These are phyloP conservation scores for Trichoderma brevicompactum DNA, from an alignment of 2,329 filamentous ascomycete genomes.

Conservation along the genomic window DNA sequence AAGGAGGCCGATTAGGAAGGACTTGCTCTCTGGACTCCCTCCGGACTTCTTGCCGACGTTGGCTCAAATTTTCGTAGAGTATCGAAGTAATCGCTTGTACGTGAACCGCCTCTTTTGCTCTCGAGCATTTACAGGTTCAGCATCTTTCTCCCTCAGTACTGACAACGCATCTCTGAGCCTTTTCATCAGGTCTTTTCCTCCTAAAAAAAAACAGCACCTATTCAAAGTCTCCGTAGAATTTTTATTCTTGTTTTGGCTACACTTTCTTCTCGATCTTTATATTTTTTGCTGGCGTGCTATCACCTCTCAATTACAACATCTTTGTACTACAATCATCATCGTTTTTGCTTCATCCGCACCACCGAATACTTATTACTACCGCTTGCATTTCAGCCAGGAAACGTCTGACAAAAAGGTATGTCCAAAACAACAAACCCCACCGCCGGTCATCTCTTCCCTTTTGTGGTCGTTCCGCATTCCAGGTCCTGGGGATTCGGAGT, in stretches of 20 bases:
- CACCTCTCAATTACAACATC: not conserved
- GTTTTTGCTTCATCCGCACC: constrained; percentile 9
- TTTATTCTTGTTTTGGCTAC: not conserved
- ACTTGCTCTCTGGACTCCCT: no score
- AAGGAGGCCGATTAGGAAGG: not conserved
- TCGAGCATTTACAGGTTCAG: not conserved
- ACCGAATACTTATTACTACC: not conserved
- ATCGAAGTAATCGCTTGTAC: not conserved
- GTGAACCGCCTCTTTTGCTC: no score
- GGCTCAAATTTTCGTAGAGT: not conserved
- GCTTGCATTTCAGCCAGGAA: not conserved
- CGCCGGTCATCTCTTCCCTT: not conserved
- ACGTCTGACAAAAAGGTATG: constrained; percentile 27
- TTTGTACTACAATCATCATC: constrained; percentile 20
- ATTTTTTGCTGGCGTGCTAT: not conserved
- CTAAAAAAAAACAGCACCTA: constrained; percentile 3
- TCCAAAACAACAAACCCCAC: constrained; percentile 10
- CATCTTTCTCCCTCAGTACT: no score
- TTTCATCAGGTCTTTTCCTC: not conserved
- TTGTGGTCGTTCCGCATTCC: constrained; percentile 4
- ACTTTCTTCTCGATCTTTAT: not conserved
- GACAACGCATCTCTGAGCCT: not conserved
- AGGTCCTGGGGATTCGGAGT: not conserved
- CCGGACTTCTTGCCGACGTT: not conserved
- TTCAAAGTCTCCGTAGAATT: not conserved